Base-by-base conservation (phyloP, 495 filamentous ascomycete species). In the Lepidopterella palustris region DNA sequence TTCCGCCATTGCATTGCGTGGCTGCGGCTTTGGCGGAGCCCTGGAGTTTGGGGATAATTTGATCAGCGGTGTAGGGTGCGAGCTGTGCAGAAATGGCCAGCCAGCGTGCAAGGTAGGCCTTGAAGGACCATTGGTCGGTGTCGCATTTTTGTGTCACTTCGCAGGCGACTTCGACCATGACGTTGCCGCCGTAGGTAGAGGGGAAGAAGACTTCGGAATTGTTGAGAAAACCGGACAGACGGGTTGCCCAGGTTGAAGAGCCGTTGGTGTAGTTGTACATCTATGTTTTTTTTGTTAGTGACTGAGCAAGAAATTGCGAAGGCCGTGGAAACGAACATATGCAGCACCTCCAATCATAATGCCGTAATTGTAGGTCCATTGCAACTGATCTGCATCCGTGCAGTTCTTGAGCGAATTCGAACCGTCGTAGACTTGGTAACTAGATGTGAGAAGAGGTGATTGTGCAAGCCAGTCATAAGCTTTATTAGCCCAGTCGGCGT, bases 91-190 rank as follows among this genome's bases (percentile, higher is more conserved):
- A 82, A 5, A 82, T 78, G 1, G 86, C 83, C 74, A 96, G 81
- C 87, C 88, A 92, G 5, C 85, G 80, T 5, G 85, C 76, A 6
- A 90, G 76, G 63, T 89, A 87, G 4, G 87, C 87, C 68, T 92
- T 92, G 80, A 95, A 93, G 24, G 83, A 45, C 32, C 31, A 39
- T 23, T 57, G 54, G 21, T 92, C 88, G 55, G 80, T 68, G 66
- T 90, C 79, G 72, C 88, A 90, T 0, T 65, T 74, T 48, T 75
- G 68, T 28, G 71, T 71, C 1, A 80, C 71, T 69, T 92, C 89
- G 73, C 89, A 95, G 18, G 84, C 81, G n/a, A 83, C 76, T 69
- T 93, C 89, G 50, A 79, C 77, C 77, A 87, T 81, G 56, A 85
- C 72, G 64, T 82, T 73, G 45, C 75, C 69, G 20, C 78, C 71